Evolutionary conservation across 1,284 basidiomycete genomes (phyloP).

Genomic region (Pterula multifida): DNA sequence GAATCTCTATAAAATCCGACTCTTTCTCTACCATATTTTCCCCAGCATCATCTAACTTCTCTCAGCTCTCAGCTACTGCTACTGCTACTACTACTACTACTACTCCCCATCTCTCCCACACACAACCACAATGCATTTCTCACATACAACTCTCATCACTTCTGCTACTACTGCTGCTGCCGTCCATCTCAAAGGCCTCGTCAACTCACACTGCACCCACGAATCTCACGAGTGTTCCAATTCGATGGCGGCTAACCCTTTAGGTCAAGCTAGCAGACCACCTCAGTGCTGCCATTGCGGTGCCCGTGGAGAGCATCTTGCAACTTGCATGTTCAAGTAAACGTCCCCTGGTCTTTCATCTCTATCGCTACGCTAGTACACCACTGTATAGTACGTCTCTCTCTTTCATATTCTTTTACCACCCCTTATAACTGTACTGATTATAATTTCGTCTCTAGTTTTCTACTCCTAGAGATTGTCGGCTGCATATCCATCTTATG

Average conservation of each 20-base stretch:
- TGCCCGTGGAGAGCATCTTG: slow-evolving; percentile 53
- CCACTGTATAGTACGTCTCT: not conserved
- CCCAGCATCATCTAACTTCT: not conserved
- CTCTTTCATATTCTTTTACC: not conserved
- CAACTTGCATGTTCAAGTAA: slow-evolving; percentile 54
- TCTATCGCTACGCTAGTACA: slow-evolving; percentile 4
- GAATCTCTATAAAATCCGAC: not conserved
- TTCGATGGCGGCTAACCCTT: slow-evolving; percentile 17
- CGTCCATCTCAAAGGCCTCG: not conserved
- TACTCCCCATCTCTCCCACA: not conserved
- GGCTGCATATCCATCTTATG: not conserved
- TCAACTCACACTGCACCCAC: slow-evolving; percentile 8
- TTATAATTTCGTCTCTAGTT: too few relatives aligned
- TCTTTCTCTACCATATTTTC: not conserved
- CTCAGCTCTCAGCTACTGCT: too few relatives aligned
- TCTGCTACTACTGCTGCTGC: not conserved
- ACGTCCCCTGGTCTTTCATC: slow-evolving; percentile 10
- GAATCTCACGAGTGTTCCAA: slow-evolving; percentile 10
- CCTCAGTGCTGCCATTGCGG: slow-evolving; percentile 72
- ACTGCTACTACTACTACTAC: too few relatives aligned
- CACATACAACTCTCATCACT: not conserved
- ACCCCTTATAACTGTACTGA: too few relatives aligned
- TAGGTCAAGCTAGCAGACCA: too few relatives aligned
- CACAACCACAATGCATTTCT: not conserved
- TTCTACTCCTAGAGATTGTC: not conserved